These are phyloP conservation scores for Penicillium sp. DNA, from an alignment of 2,329 filamentous ascomycete species.

Conservation along the genomic window DNA sequence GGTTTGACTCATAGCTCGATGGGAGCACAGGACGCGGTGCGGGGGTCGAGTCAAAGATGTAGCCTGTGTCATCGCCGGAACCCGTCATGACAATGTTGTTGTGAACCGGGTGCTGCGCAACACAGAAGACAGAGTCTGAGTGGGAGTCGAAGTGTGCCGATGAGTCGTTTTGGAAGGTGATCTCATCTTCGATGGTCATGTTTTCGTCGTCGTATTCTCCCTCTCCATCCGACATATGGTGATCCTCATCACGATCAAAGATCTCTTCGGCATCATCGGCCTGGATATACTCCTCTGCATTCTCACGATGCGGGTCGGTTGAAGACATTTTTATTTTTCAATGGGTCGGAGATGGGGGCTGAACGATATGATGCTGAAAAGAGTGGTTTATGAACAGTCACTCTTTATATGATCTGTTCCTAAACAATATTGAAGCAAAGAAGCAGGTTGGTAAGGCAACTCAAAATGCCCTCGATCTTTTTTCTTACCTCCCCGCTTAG, in stretches of 20 bases:
- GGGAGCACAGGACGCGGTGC: conserved; percentile 60
- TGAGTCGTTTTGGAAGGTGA: conserved; percentile 82
- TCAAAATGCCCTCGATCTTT: conserved; percentile 13
- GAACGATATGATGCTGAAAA: background rate
- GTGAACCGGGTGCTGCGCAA: conserved; percentile 79
- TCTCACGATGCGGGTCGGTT: conserved; percentile 39
- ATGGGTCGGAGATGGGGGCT: background rate
- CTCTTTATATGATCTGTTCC: background rate
- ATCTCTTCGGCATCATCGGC: conserved; percentile 72
- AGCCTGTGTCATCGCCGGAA: conserved; percentile 75
- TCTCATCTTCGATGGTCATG: conserved; percentile 45
- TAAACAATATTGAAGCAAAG: background rate
- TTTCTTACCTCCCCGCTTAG: conserved; percentile 19
- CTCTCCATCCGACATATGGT: conserved; percentile 66
- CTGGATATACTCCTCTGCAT: conserved; percentile 63
- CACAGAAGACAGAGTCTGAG: conserved; percentile 85
- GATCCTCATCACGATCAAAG: conserved; percentile 57
- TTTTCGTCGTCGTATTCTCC: conserved; percentile 49
- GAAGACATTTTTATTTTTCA: conserved; percentile 26
- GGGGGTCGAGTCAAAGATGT: conserved; percentile 70
- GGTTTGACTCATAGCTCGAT: conserved; percentile 61
- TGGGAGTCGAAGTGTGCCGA: conserved; percentile 84
- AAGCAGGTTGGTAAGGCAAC: background rate
- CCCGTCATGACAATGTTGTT: conserved; percentile 76
- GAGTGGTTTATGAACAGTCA: background rate